These are phyloP conservation scores for Litchi chinensis DNA, from an alignment of 345 rosid genomes.

Conservation along the genomic window DNA sequence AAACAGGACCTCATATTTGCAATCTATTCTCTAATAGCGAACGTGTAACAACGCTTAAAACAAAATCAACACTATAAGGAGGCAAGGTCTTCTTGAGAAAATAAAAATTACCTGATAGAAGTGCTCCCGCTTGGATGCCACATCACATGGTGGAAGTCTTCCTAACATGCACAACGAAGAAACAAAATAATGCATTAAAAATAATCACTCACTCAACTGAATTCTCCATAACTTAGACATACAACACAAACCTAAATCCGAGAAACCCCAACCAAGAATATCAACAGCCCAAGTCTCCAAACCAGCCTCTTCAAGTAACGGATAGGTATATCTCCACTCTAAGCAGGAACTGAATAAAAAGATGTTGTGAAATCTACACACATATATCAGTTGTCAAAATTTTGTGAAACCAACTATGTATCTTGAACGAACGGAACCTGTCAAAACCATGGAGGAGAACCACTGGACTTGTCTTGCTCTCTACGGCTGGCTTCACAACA, in stretches of 20 bases:
- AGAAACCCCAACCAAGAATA: conserved; percentile 97
- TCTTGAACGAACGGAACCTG: conserved; percentile 45
- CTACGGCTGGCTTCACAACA: conserved; percentile 65
- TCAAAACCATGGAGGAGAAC: conserved; percentile 96
- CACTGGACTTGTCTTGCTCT: conserved; percentile 55
- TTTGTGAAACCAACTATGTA: not conserved
- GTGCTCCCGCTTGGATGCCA: conserved; percentile 71
- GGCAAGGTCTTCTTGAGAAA: not conserved
- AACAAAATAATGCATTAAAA: not conserved
- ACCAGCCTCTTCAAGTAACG: conserved; percentile 89
- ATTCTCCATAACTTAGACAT: not conserved
- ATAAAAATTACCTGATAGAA: conserved; percentile 63
- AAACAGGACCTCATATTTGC: not conserved
- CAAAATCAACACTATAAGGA: not conserved
- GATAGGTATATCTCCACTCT: conserved; percentile 90
- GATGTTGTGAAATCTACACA: conserved; percentile 29
- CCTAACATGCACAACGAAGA: conserved; percentile 36
- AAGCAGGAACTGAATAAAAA: conserved; percentile 77
- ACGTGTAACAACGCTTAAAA: not conserved
- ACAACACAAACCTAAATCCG: conserved; percentile 66
- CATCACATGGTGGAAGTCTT: conserved; percentile 63
- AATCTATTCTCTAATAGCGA: not conserved
- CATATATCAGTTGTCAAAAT: not conserved
- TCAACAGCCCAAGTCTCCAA: conserved; percentile 91
- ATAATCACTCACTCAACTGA: not conserved